These are phyloP conservation scores for Cladophialophora exuberans DNA, from an alignment of 2,329 filamentous ascomycete genomes.

Conservation along the genomic window DNA sequence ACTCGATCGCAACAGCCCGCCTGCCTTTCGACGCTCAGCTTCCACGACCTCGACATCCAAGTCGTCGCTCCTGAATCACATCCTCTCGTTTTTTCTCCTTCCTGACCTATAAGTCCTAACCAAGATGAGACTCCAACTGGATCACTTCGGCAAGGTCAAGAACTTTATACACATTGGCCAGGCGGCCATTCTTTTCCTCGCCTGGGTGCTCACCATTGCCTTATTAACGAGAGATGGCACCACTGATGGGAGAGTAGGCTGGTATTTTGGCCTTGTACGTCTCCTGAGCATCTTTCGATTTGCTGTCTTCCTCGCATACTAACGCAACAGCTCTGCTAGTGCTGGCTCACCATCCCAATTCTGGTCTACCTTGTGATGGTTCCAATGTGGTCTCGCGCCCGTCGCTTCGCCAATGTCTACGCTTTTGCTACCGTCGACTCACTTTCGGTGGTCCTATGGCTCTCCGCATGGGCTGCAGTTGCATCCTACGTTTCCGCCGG, in stretches of 20 bases:
- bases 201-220: slow-evolving; percentile 60
- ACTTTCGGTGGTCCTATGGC: slow-evolving; percentile 61
- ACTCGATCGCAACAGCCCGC: not conserved
- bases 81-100: not conserved
- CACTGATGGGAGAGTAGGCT: slow-evolving; percentile 59
- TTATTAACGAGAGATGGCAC: slow-evolving; percentile 59
- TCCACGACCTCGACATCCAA: too few species aligned
- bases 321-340: slow-evolving; percentile 44
- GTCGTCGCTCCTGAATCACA: not conserved
- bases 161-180: slow-evolving; percentile 59
- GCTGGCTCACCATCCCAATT: slow-evolving; percentile 61
- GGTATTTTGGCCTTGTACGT: slow-evolving; percentile 53
- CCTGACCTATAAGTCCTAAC: not conserved
- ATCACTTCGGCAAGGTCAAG: slow-evolving; percentile 57
- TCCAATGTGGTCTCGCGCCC: slow-evolving; percentile 63
- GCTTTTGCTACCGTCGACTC: slow-evolving; percentile 61
- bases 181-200: slow-evolving; percentile 60
- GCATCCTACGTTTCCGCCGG: slow-evolving; percentile 61
- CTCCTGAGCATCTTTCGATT: not conserved
- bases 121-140: slow-evolving; percentile 31
- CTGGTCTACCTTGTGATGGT: slow-evolving; percentile 64
- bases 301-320: not conserved
- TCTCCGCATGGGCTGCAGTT: slow-evolving; percentile 60
- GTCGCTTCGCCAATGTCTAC: slow-evolving; percentile 62
- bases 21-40: not conserved